These are phyloP conservation scores for Mortierella antarctica DNA, from an alignment of 192 early-diverging fungal species.

Conservation along the genomic window DNA sequence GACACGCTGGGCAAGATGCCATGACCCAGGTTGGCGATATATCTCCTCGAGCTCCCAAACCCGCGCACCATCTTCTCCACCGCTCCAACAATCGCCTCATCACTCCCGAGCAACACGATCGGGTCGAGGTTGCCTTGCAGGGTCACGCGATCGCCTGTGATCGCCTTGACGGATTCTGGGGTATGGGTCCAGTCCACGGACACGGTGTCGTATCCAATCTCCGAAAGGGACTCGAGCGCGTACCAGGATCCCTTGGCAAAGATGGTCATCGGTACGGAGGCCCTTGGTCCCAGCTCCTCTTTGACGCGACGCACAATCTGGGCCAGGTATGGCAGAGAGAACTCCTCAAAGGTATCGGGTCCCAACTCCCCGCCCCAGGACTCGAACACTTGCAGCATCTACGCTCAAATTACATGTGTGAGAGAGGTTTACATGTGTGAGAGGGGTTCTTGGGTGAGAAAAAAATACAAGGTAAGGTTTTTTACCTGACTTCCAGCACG, in stretches of 20 bases:
- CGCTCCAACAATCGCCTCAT: conserved; percentile 72
- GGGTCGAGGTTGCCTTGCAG: conserved; percentile 98
- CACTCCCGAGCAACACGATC: conserved; percentile 74
- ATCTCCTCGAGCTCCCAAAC: conserved; percentile 77
- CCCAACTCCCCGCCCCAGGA: conserved; percentile 93
- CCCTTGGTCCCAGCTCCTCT: conserved; percentile 40
- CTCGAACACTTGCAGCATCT: conserved; percentile 97
- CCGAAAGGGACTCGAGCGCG: conserved; percentile 75
- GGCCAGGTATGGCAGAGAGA: conserved; percentile 86
- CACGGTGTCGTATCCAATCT: conserved; percentile 83
- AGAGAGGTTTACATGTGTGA: not conserved
- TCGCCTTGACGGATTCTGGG: conserved; percentile 64
- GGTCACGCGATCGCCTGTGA: conserved; percentile 61
- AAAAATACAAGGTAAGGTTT: not conserved
- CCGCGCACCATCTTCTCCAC: conserved; percentile 81
- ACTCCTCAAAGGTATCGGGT: conserved; percentile 80
- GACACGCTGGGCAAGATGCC: conserved; percentile 87
- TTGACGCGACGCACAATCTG: conserved; percentile 87
- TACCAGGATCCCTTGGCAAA: conserved; percentile 94
- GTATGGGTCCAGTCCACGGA: conserved; percentile 92
- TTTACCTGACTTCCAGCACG: conserved; percentile 91
- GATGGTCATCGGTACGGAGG: conserved; percentile 83
- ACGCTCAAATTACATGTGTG: no score
- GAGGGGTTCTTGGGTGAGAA: not conserved
- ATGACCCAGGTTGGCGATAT: conserved; percentile 97